These are phyloP conservation scores for Colletotrichum eremochloae DNA, from an alignment of 2,329 filamentous ascomycete species.

Conservation along the genomic window DNA sequence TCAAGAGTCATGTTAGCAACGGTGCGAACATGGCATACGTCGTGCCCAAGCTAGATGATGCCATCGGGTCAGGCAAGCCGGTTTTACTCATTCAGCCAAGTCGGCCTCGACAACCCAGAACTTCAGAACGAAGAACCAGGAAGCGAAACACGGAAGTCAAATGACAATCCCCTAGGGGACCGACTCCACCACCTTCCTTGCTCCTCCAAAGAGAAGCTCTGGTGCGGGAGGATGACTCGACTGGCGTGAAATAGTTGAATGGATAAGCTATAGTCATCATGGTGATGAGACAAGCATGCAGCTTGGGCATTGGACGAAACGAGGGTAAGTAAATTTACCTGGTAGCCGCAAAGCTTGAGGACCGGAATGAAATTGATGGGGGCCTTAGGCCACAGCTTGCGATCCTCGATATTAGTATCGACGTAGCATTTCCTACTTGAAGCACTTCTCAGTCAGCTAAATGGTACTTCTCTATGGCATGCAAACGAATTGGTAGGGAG, in stretches of 20 bases:
- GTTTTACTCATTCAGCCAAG: constrained; percentile 75
- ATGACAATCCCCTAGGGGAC: constrained; percentile 62
- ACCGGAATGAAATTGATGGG: background rate
- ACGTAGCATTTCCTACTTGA: background rate
- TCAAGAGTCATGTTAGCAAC: constrained; percentile 7
- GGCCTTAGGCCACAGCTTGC: background rate
- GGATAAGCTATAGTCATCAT: constrained; percentile 80
- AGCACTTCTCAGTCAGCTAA: constrained; percentile 7
- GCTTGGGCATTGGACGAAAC: constrained; percentile 23
- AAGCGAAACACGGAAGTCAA: constrained; percentile 68
- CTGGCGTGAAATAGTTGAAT: constrained; percentile 77
- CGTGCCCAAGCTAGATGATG: background rate
- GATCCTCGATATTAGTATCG: too few relatives aligned
- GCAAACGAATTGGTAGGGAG: constrained; percentile 19
- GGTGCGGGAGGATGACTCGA: constrained; percentile 83
- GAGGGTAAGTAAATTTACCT: background rate
- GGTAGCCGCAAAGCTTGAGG: too few relatives aligned
- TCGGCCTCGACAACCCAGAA: constrained; percentile 65
- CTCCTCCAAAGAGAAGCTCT: constrained; percentile 63
- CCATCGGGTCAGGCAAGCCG: constrained; percentile 70
- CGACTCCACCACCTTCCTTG: constrained; percentile 84
- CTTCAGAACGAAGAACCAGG: constrained; percentile 54
- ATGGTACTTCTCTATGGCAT: background rate
- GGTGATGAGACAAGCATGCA: constrained; percentile 29
- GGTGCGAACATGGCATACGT: background rate